A percentile compares a stretch with the other conserved stretches of the same genome.
Evolutionary conservation across 164 flowering plant genomes (phyloP).

Genomic region (Magnolia kwangsiensis): DNA sequence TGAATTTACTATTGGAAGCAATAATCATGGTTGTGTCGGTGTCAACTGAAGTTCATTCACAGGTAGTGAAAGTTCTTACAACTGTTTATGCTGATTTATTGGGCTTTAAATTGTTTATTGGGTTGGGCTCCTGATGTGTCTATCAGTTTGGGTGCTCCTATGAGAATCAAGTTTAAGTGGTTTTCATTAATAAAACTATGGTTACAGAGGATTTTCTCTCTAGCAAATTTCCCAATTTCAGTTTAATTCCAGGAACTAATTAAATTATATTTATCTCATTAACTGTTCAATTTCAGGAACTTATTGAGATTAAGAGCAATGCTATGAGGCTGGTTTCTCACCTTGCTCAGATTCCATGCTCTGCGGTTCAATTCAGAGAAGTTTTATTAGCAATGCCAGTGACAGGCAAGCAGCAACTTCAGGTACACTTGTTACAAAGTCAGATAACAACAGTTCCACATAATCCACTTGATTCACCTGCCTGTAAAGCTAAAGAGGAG

Average conservation of each 20-base stretch:
- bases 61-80: slow-evolving; percentile 31
- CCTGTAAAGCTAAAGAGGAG: not conserved
- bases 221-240: too few species aligned
- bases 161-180: too few species aligned
- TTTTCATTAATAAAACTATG: too few species aligned
- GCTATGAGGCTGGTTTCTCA: slow-evolving; percentile 82
- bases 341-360: slow-evolving; percentile 80
- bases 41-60: slow-evolving; percentile 37
- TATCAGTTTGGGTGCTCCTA: too few species aligned
- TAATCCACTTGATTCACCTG: not conserved
- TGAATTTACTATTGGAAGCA: slow-evolving; percentile 67
- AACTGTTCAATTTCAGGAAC: slow-evolving; percentile 45
- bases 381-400: slow-evolving; percentile 69
- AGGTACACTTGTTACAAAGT: slow-evolving; percentile 37
- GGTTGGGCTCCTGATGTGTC: too few species aligned
- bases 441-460: not conserved
- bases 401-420: slow-evolving; percentile 66
- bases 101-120: not conserved
- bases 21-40: slow-evolving; percentile 55
- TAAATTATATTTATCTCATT: not conserved
- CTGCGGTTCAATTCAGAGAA: slow-evolving; percentile 68
- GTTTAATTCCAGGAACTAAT: too few species aligned
- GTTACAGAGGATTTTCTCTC: too few species aligned
- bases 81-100: not conserved
- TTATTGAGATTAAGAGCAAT: too few species aligned